phyloP scores from a whole-genome alignment of 2,329 filamentous ascomycete genomes.

The Sclerotinia spermophila region DNA sequence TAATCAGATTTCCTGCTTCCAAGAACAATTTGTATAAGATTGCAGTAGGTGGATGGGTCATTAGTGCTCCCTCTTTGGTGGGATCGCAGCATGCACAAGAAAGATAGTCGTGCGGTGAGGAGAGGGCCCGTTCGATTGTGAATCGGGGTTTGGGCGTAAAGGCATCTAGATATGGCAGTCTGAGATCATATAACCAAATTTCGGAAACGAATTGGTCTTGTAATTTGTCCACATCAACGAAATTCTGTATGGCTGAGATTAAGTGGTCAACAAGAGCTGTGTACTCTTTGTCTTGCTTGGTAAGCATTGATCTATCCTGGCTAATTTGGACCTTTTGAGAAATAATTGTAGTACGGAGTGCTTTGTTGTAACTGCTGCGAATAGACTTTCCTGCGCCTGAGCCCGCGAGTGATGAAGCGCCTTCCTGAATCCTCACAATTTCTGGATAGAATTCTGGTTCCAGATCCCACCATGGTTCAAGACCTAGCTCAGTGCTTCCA shows the following conservation, averaged over 20 bases:
- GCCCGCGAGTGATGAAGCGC: conserved; percentile 44
- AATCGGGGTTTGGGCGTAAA: conserved; percentile 71
- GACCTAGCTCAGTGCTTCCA: conserved; percentile 28
- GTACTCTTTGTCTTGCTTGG: conserved; percentile 66
- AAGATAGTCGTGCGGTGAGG: conserved; percentile 72
- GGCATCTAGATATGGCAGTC: conserved; percentile 65
- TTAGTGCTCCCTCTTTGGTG: conserved; percentile 47
- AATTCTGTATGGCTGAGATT: conserved; percentile 47
- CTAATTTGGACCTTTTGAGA: conserved; percentile 79
- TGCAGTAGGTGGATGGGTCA: conserved; percentile 65
- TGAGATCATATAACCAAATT: conserved; percentile 71
- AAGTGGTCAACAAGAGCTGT: conserved; percentile 61
- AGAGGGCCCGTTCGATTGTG: conserved; percentile 67
- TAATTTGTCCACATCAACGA: conserved; percentile 40
- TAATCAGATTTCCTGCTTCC: conserved; percentile 73
- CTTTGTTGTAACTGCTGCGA: conserved; percentile 70
- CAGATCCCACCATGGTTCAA: conserved; percentile 34
- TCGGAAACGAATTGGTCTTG: conserved; percentile 61
- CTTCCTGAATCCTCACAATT: conserved; percentile 39
- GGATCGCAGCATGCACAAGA: conserved; percentile 65
- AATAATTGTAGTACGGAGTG: conserved; percentile 72
- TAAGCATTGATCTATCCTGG: conserved; percentile 67
- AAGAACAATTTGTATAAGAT: conserved; percentile 76
- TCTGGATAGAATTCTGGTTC: conserved; percentile 27
- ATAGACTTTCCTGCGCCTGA: conserved; percentile 50